Conservation (phyloP, 768 basidiomycete genomes). For the Mycena galericulata region DNA sequence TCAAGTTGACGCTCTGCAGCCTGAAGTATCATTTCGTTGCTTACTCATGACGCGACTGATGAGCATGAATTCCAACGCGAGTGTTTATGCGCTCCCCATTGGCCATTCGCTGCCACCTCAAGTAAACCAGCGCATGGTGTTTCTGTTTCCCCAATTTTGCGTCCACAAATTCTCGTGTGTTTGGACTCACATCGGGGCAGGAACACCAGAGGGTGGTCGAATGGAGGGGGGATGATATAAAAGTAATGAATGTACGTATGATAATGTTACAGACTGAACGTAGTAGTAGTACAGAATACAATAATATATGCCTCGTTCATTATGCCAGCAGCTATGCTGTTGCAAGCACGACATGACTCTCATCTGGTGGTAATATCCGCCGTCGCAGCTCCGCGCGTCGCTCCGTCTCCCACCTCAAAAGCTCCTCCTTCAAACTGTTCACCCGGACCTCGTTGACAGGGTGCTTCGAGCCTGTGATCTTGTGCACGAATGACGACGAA, state of each 20-base stretch:
- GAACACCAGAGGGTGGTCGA: no score
- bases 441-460: conserved; percentile 78
- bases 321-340: no score
- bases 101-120: no score
- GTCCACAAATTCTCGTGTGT: no score
- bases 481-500: conserved; percentile 47
- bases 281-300: conserved; percentile 28
- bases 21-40: no score
- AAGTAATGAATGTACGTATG: conserved; percentile 27
- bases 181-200: no score
- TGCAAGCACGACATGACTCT: conserved; percentile 22
- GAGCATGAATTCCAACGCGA: no score
- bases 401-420: conserved; percentile 77
- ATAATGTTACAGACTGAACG: conserved; percentile 29
- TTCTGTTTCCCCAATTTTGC: no score
- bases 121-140: no score
- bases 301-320: background rate
- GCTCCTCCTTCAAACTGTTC: conserved; percentile 70
- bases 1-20: no score
- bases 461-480: conserved; percentile 70
- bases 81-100: no score
- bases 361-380: conserved; percentile 5
- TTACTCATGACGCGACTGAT: no score
- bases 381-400: conserved; percentile 45
- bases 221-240: conserved; percentile 29